These are phyloP conservation scores for Stipa capillata DNA, from an alignment of 176 grass and related monocot genomes.

Conservation along the genomic window DNA sequence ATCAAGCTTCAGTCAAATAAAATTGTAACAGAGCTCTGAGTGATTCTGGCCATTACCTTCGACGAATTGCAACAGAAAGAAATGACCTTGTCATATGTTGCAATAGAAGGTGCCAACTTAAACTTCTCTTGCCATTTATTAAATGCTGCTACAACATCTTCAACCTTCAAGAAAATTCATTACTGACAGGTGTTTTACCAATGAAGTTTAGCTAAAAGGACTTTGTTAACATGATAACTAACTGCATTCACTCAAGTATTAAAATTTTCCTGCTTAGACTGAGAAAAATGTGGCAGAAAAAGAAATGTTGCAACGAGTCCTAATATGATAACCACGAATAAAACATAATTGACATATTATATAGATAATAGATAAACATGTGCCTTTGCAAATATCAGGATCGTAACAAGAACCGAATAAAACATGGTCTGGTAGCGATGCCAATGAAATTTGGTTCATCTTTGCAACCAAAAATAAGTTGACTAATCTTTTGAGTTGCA, in stretches of 20 bases:
- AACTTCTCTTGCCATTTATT: constrained; percentile 70
- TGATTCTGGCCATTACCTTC: constrained; percentile 41
- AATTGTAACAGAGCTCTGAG: neutral
- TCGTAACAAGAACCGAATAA: neutral
- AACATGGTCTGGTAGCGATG: neutral
- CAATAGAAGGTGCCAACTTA: constrained; percentile 37
- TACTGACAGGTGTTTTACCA: neutral
- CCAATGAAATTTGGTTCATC: neutral
- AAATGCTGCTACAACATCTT: constrained; percentile 55
- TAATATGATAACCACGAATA: constrained; percentile 6
- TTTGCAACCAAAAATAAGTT: neutral
- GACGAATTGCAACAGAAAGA: constrained; percentile 51
- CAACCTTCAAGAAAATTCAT: constrained; percentile 58
- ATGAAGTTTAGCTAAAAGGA: constrained; percentile 1
- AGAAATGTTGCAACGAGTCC: neutral
- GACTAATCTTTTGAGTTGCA: neutral
- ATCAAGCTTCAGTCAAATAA: neutral
- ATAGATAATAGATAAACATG: neutral
- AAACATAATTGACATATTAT: too few relatives aligned
- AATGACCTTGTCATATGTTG: constrained; percentile 54
- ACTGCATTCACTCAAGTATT: neutral
- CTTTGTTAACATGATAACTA: constrained; percentile 10
- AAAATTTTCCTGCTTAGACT: neutral
- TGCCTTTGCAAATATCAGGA: neutral
- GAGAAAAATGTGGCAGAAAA: neutral